A percentile compares a stretch with the other conserved stretches of the same genome.
phyloP scores from a whole-genome alignment of 371 early-diverging fungal genomes.

The Rhizopus delemar region DNA sequence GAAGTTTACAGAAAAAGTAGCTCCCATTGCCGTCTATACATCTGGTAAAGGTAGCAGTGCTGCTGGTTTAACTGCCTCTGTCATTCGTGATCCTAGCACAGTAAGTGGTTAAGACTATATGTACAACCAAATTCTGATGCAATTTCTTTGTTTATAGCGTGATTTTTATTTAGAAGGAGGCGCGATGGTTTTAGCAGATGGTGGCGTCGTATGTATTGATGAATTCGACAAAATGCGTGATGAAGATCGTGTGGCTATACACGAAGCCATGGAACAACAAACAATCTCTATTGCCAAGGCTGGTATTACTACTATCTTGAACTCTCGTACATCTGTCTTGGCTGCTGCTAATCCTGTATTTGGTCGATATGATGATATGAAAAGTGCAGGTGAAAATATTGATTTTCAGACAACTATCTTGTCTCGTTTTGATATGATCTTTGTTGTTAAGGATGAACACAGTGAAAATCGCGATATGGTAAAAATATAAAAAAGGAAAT shows the following conservation, averaged over 20 bases:
- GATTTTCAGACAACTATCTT: conserved; percentile 99
- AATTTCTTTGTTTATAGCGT: conserved; percentile 49
- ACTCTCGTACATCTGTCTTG: conserved; percentile 97
- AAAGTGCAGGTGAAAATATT: conserved; percentile 97
- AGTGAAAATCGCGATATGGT: conserved; percentile 81
- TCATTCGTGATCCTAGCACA: conserved; percentile 86
- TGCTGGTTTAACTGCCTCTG: conserved; percentile 99
- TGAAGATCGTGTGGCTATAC: conserved; percentile 99
- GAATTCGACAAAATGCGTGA: conserved; percentile 99
- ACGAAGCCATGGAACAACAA: conserved; percentile 99
- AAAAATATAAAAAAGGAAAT: conserved; percentile 13
- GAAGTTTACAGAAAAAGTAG: conserved; percentile 97
- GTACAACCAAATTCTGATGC: neutral
- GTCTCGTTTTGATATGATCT: conserved; percentile 97
- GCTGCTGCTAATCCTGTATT: conserved; percentile 99
- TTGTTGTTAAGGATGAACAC: conserved; percentile 93
- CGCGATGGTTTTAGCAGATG: conserved; percentile 99
- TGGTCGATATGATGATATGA: conserved; percentile 99
- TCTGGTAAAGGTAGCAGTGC: conserved; percentile 98
- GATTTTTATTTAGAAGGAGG: conserved; percentile 99
- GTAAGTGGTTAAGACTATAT: conserved; percentile 45
- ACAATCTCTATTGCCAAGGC: conserved; percentile 99
- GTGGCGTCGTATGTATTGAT: conserved; percentile 99
- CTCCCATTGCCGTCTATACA: conserved; percentile 98
- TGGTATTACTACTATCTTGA: conserved; percentile 99